phyloP scores from a whole-genome alignment of 179 eudicot genomes.

The Actinidia arguta region DNA sequence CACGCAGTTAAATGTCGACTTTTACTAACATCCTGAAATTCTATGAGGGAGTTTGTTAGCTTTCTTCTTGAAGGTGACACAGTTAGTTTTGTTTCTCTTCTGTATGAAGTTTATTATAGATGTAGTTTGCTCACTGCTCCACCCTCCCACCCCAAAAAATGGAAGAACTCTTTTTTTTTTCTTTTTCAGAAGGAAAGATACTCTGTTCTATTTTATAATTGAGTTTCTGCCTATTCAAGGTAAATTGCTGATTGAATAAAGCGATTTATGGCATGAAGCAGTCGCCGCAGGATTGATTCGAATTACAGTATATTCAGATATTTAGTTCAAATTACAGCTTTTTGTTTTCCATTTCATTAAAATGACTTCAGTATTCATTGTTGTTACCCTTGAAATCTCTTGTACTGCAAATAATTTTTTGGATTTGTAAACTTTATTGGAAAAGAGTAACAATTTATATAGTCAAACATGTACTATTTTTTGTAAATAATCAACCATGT shows the following conservation, averaged over 20 bases:
- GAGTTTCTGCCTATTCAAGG: neutral
- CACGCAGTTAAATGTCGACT: neutral
- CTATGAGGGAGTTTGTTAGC: neutral
- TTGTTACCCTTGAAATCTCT: neutral
- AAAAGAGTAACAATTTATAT: too few relatives aligned
- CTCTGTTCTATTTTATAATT: neutral
- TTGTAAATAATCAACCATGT: neutral
- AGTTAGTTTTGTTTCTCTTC: neutral
- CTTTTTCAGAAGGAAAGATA: neutral
- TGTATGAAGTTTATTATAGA: neutral
- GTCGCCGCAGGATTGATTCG: too few relatives aligned
- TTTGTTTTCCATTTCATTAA: neutral
- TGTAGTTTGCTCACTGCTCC: neutral
- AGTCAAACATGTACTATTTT: neutral
- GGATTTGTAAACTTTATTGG: neutral
- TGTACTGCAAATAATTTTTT: neutral
- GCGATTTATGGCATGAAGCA: too few relatives aligned
- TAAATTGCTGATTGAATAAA: neutral
- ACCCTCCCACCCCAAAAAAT: neutral
- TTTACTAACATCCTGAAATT: neutral
- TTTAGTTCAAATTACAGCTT: too few relatives aligned
- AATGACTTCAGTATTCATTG: neutral
- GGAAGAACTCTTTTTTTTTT: neutral
- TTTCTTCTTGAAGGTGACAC: neutral
- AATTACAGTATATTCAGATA: neutral